Evolutionary conservation across 1,284 basidiomycete genomes (phyloP).

Genomic region (Ceratobasidium theobromae): DNA sequence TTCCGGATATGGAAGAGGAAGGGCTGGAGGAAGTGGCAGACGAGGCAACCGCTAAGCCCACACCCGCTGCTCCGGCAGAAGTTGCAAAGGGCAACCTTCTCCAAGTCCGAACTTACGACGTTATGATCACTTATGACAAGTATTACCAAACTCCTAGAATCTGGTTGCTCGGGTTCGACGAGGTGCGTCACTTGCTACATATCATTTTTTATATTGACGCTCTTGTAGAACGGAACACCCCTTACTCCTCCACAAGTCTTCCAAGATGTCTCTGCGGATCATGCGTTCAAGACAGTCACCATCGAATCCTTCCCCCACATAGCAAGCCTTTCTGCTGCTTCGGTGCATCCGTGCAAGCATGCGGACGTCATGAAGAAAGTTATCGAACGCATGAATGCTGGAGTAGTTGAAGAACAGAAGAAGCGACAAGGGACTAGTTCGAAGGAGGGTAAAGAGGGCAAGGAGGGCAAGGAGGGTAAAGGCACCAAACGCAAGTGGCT

Average conservation of each 20-base stretch:
- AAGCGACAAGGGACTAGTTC: constrained; percentile 46
- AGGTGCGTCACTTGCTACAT: constrained; percentile 53
- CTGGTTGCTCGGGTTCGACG: constrained; percentile 94
- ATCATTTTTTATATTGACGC: constrained; percentile 22
- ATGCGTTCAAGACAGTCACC: constrained; percentile 98
- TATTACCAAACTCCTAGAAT: constrained; percentile 96
- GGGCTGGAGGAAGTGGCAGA: constrained; percentile 72
- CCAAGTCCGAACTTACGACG: constrained; percentile 97
- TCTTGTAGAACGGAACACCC: constrained; percentile 73
- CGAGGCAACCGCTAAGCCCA: constrained; percentile 78
- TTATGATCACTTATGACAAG: constrained; percentile 99
- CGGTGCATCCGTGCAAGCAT: constrained; percentile 98
- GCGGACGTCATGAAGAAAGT: constrained; percentile 99
- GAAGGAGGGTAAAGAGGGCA: too few relatives aligned
- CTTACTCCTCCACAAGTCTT: constrained; percentile 90
- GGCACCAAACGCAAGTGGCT: constrained; percentile 83
- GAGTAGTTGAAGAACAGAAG: constrained; percentile 73
- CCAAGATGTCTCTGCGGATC: constrained; percentile 96
- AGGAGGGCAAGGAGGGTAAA: too few relatives aligned
- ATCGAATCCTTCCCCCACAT: constrained; percentile 98
- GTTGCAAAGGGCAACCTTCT: constrained; percentile 79
- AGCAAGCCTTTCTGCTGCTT: constrained; percentile 77
- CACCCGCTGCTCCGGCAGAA: constrained; percentile 49
- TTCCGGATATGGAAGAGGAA: constrained; percentile 90
- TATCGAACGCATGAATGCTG: constrained; percentile 96